Evolutionary conservation across 1,139 yeast species (phyloP), one percentile per base, ranked within the genome.

Genomic region (Suhomyces bribrorum): DNA sequence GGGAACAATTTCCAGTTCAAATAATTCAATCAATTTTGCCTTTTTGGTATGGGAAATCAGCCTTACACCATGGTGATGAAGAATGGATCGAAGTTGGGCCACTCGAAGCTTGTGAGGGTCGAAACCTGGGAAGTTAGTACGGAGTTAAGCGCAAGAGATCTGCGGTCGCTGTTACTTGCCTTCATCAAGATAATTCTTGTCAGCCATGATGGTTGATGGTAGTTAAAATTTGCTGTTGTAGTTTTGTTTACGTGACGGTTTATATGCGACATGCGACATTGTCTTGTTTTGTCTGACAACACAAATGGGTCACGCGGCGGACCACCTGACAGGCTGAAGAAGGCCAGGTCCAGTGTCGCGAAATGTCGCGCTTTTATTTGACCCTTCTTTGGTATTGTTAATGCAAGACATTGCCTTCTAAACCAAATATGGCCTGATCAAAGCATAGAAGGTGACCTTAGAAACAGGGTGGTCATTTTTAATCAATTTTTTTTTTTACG

Each of bases 1-100:
- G 5, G 41, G 38, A 5, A 38, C 31, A 26, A 44, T 34, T 23
- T 36, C 38, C 13, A 32, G 25, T 15, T 31, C 36, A 17, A 38
- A 38, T 5, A 83, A 54, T 13, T 64, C 66, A 7, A 86, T 61
- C 41, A 86, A 66, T 7, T 75, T 78, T 4, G 75, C 61, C 58
- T 88, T 88, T 53, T 80, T 83, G 7, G 86, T 80, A 36, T 76
- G 71, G 4, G 85, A 69, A 0, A 83, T 73, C 53, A 70, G 81
- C 7, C 62, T 61, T 15, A 87, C 68, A n/a, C 73, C 67, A 55
- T 86, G 75, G 38, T 75, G 78, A 24, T 69, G 61, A 41, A 88
- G 67, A 28, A 86, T 69, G 27, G 79, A 72, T 48, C 92, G 72
- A 52, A 88, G 67, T 43, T 83, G 78, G 5, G 86, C 76, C 26